phyloP scores from a whole-genome alignment of 345 rosid species.

The Salix viminalis region DNA sequence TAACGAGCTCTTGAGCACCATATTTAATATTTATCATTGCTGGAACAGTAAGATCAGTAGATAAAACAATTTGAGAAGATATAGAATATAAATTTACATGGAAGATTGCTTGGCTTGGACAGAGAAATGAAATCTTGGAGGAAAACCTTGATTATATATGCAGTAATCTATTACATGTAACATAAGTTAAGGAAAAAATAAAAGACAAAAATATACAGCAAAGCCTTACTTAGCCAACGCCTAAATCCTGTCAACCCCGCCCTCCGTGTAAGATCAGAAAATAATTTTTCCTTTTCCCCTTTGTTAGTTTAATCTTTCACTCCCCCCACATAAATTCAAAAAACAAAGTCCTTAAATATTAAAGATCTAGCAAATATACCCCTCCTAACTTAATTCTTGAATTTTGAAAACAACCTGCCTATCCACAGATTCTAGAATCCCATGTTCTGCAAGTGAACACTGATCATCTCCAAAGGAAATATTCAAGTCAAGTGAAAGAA shows the following conservation, averaged over 20 bases:
- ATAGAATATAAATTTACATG: neutral
- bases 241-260: constrained; percentile 11
- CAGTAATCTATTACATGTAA: constrained; percentile 2
- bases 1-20: neutral
- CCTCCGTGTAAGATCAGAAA: constrained; percentile 4
- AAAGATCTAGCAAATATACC: neutral
- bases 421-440: constrained; percentile 42
- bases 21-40: neutral
- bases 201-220: neutral
- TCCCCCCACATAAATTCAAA: constrained; percentile 17
- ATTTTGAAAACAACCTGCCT: constrained; percentile 41
- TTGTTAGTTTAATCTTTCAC: constrained; percentile 28
- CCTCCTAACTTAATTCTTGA: constrained; percentile 16
- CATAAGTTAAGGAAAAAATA: neutral
- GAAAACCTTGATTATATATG: neutral
- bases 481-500: constrained; percentile 49
- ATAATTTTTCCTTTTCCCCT: constrained; percentile 5
- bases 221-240: neutral
- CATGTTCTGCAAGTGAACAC: constrained; percentile 14
- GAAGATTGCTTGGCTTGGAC: neutral
- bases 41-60: neutral
- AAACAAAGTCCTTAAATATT: neutral
- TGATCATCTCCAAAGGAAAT: constrained; percentile 40
- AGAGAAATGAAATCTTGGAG: neutral
- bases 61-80: neutral